These are phyloP conservation scores for Hippophae rhamnoides DNA, from an alignment of 306 rosid genomes.

Conservation along the genomic window DNA sequence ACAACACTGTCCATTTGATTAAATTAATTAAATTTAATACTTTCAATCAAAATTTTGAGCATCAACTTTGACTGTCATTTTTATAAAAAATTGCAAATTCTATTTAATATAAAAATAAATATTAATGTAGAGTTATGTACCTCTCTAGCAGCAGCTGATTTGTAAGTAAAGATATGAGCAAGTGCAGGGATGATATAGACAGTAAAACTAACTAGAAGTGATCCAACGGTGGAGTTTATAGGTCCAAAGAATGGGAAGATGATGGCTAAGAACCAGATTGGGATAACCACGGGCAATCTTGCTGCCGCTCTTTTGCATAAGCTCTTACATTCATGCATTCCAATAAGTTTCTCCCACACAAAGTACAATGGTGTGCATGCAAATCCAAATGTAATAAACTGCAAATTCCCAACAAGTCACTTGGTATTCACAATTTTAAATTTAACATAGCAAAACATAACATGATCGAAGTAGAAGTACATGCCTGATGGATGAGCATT, in stretches of 20 bases:
- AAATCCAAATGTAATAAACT: constrained; percentile 94
- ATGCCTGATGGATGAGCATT: constrained; percentile 94
- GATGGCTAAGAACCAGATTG: constrained; percentile 94
- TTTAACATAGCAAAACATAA: background rate
- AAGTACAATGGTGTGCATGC: constrained; percentile 95
- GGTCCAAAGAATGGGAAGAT: constrained; percentile 94
- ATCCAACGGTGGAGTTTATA: constrained; percentile 93
- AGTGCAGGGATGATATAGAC: constrained; percentile 91
- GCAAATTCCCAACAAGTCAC: constrained; percentile 1
- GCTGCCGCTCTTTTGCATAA: constrained; percentile 88
- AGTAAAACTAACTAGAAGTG: constrained; percentile 94
- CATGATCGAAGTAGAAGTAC: background rate
- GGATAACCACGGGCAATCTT: constrained; percentile 83
- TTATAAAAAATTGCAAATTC: no score
- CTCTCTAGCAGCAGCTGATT: constrained; percentile 77
- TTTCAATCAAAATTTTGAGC: no score
- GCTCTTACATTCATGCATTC: constrained; percentile 90
- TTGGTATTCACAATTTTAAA: background rate
- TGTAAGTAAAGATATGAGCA: constrained; percentile 79
- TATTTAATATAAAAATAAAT: no score
- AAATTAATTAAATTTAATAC: no score
- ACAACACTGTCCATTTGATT: no score
- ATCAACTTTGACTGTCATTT: background rate
- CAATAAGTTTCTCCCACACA: constrained; percentile 91
- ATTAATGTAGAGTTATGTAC: constrained; percentile 20